Base-by-base conservation (phyloP, 257 asterid species). In the Gentiana straminea region DNA sequence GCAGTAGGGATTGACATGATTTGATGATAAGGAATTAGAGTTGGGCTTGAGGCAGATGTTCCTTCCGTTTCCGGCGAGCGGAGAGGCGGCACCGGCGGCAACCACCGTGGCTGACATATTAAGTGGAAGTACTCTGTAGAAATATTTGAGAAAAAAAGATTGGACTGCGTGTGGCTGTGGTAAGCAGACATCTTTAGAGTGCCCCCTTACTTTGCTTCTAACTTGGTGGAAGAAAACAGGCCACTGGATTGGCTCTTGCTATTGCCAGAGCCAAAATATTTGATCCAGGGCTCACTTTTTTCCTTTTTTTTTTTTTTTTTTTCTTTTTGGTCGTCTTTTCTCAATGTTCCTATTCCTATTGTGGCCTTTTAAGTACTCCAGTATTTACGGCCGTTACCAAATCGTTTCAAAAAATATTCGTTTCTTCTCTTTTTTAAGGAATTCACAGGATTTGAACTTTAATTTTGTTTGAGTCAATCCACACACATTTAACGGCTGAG, bases 1-100 rank as follows among this genome's bases (percentile, higher is more conserved):
- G 43, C 43, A 69, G 7, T 72, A 77, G 41, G 78, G 77, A 44
- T 55, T 43, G 34, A 64, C 38, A 1, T 53, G 59, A 49, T 65
- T 69, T 36, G 63, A 60, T 52, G 60, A 55, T 13, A 24, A 24
- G 24, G 75, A 55, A 72, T 41, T 73, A 10, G 78, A 58, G 13
- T 61, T 45, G 65, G 67, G 49, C 33, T 68, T 41, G 58, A 63
- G 47, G 54, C 82, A 73, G 54, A 57, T 70, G 56, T 57, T 84
- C 58, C 76, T 69, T 57, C 68, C 68, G 64, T 78, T 78, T 5
- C 89, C 70, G 62, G 79, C 70, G n/a, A 89, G 59, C 58, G 46
- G 10, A 54, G 86, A 74, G 51, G 95, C 69, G 48, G 89, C 67
- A 48, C 83, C 74, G 57, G 77, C 86, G 53, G 90, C 86, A 70